Evolutionary conservation across 495 filamentous ascomycete species (phyloP).

Genomic region (Neurospora discreta): DNA sequence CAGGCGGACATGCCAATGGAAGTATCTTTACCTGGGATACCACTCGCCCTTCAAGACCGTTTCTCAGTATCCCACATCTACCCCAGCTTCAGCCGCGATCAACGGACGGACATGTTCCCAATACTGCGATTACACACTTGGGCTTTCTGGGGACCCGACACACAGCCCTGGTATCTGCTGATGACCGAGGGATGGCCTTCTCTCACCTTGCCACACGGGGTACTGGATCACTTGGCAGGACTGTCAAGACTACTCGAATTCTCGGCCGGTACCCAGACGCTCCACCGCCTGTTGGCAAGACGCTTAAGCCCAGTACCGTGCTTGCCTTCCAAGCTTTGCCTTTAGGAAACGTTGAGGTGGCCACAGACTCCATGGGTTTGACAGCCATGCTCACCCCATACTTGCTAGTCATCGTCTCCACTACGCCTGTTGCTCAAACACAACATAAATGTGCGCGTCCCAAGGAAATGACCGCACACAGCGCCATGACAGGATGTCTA

Average conservation of each 20-base stretch:
- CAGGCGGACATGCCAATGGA: conserved; percentile 78
- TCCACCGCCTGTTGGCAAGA: conserved; percentile 41
- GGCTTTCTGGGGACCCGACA: conserved; percentile 93
- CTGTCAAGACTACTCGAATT: conserved; percentile 80
- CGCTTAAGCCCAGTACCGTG: conserved; percentile 87
- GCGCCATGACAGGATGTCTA: conserved; percentile 82
- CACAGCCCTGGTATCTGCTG: conserved; percentile 94
- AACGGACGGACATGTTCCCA: conserved; percentile 71
- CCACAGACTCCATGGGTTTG: conserved; percentile 78
- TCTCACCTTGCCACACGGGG: conserved; percentile 91
- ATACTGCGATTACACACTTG: conserved; percentile 69
- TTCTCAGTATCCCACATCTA: conserved; percentile 76
- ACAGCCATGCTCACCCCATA: conserved; percentile 96
- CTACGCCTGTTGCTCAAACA: conserved; percentile 88
- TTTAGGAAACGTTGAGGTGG: conserved; percentile 80
- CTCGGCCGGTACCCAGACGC: conserved; percentile 78
- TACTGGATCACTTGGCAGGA: conserved; percentile 72
- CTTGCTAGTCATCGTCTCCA: conserved; percentile 90
- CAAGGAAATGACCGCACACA: conserved; percentile 80
- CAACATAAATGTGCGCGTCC: conserved; percentile 86
- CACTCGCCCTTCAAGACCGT: conserved; percentile 65
- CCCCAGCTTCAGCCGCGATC: conserved; percentile 52
- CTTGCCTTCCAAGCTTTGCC: conserved; percentile 85
- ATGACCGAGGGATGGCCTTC: conserved; percentile 94
- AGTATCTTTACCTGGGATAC: conserved; percentile 98